These are phyloP conservation scores for Diaporthe aspalathi DNA, from an alignment of 2,329 filamentous ascomycete genomes.

Conservation along the genomic window DNA sequence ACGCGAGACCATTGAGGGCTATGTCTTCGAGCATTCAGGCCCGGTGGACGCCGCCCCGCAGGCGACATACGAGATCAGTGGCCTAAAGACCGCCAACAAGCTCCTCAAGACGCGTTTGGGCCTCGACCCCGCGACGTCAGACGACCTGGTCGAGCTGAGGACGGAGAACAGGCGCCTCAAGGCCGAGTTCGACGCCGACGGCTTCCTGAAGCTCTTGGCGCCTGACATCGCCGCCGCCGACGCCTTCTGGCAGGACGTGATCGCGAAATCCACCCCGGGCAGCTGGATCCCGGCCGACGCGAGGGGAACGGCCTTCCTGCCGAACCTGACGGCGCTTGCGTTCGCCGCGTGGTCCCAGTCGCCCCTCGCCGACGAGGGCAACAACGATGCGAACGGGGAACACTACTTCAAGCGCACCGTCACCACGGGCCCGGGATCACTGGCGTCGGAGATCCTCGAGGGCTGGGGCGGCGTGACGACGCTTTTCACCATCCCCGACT, in stretches of 20 bases:
- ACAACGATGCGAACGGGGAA: conserved; percentile 46
- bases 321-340: conserved; percentile 42
- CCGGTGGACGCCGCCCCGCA: conserved; percentile 2
- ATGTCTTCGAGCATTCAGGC: conserved; percentile 26
- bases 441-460: conserved; percentile 43
- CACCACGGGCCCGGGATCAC: conserved; percentile 20
- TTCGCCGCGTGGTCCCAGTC: conserved; percentile 43
- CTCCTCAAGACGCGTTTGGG: conserved; percentile 27
- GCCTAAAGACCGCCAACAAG: conserved; percentile 21
- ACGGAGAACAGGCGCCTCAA: conserved; percentile 42
- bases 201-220: conserved; percentile 42
- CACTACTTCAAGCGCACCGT: conserved; percentile 46
- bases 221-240: conserved; percentile 43
- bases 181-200: conserved; percentile 41
- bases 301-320: conserved; percentile 43
- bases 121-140: conserved; percentile 15
- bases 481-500: conserved; percentile 51
- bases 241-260: conserved; percentile 43
- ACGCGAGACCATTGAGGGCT: conserved; percentile 15
- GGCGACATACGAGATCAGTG: conserved; percentile 14
- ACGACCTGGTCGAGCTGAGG: conserved; percentile 14
- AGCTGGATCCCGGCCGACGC: conserved; percentile 43
- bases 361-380: conserved; percentile 44
- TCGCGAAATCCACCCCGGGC: conserved; percentile 37
- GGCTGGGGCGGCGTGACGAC: conserved; percentile 47